phyloP scores from a whole-genome alignment of 306 rosid species.

The Vigna mungo region DNA sequence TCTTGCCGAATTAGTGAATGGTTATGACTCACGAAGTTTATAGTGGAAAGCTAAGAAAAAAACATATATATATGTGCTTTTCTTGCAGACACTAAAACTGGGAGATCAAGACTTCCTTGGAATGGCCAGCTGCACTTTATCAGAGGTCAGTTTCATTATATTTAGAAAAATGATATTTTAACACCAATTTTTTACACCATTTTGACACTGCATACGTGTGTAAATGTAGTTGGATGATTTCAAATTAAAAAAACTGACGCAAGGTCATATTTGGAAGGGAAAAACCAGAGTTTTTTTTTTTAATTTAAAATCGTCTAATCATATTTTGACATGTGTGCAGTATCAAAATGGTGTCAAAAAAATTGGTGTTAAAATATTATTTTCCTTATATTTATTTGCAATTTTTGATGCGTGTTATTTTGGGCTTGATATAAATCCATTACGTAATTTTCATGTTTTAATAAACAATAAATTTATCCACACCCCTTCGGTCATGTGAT shows the following conservation, averaged over 20 bases:
- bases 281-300: too few relatives aligned
- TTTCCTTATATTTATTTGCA: not conserved
- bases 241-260: too few relatives aligned
- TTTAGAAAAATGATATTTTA: too few relatives aligned
- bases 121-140: constrained; percentile 69
- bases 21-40: constrained; percentile 1
- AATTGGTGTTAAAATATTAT: too few relatives aligned
- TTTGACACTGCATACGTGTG: too few relatives aligned
- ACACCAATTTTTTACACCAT: too few relatives aligned
- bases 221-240: too few relatives aligned
- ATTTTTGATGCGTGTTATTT: constrained; percentile 20
- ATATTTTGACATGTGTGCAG: too few relatives aligned
- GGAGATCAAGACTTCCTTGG: constrained; percentile 90
- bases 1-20: constrained; percentile 15
- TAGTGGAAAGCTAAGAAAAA: not conserved
- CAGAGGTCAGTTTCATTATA: constrained; percentile 66
- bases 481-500: not conserved
- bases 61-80: not conserved
- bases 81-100: constrained; percentile 67
- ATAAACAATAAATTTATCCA: not conserved
- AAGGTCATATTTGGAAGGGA: too few relatives aligned
- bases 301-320: too few relatives aligned
- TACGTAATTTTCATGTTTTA: not conserved
- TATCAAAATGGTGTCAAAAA: too few relatives aligned
- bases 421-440: not conserved